Evolutionary conservation across 2,329 filamentous ascomycete species (phyloP), one percentile per base, ranked within the genome.

Genomic region (Neofusicoccum parvum): DNA sequence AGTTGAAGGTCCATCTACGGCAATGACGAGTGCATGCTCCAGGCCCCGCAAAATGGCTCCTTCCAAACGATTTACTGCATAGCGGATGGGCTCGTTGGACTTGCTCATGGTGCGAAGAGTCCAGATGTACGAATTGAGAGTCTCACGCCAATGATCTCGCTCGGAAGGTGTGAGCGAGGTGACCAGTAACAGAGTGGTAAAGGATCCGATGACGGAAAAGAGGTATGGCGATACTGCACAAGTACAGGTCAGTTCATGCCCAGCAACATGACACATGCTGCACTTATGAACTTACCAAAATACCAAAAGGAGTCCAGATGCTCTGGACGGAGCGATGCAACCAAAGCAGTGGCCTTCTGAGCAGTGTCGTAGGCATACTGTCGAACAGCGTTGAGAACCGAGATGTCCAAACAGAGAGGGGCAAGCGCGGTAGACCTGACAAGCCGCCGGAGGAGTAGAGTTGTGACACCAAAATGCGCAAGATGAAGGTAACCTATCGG

Each of bases 41-140:
- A 78, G 68, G 1, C 76, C 76, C n/a, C 76, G 74, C 39, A 78
- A 68, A 51, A 78, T 77, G n/a, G 74, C 75, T 37, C 76, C 76
- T 54, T 78, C 76, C 5, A 78, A 71, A 7, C 76, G 73, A 62
- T 78, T 78, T 17, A 77, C 76, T 7, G 76, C 76, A 56, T 78
- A 78, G 46, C 73, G 72, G 71, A 78, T 78, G 2, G 76, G 76
- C 32, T 77, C 72, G 62, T 73, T 72, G 51, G 72, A 74, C 65
- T 79, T 78, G 70, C 75, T 78, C 72, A 75, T 75, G 63, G 73
- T 75, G 49, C 77, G 62, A 10, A 68, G 65, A 5, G 51, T 67
- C 67, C 67, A 68, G 5, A 67, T 58, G 34, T 67, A 68, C n/a
- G 65, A 63, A 15, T 62, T 49, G 10, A 68, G 56, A 12, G 39